These are phyloP conservation scores for Amanita jacksonii DNA, from an alignment of 768 basidiomycete species.

Conservation along the genomic window DNA sequence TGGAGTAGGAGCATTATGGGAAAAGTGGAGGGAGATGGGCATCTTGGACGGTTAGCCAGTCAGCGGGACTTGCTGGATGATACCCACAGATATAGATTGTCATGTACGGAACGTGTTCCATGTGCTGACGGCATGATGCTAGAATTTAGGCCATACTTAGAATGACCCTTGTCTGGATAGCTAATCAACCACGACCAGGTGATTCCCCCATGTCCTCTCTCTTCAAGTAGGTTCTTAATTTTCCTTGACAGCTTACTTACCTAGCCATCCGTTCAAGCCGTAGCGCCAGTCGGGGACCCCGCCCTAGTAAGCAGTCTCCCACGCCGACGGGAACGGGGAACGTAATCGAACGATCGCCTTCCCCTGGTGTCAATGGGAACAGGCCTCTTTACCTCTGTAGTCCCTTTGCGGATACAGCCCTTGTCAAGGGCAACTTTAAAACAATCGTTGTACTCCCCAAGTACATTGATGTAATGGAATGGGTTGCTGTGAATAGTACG, in stretches of 20 bases:
- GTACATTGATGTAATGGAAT: conserved; percentile 92
- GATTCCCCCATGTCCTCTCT: conserved; percentile 6
- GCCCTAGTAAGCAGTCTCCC: conserved; percentile 29
- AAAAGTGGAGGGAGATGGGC: conserved; percentile 89
- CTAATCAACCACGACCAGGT: not conserved
- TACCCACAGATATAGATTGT: not conserved
- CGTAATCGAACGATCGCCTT: conserved; percentile 24
- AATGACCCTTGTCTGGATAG: not conserved
- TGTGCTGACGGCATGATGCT: no score
- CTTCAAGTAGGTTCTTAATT: conserved; percentile 7
- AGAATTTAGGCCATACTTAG: not conserved
- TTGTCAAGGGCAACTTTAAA: conserved; percentile 98
- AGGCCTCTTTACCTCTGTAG: conserved; percentile 87
- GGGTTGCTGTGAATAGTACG: conserved; percentile 92
- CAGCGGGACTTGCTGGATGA: no score
- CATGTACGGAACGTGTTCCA: no score
- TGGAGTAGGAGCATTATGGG: conserved; percentile 75
- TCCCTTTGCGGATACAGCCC: conserved; percentile 89
- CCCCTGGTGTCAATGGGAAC: conserved; percentile 23
- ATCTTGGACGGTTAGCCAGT: conserved; percentile 43
- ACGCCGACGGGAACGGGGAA: conserved; percentile 20
- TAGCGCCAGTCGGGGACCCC: conserved; percentile 12
- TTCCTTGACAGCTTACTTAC: not conserved
- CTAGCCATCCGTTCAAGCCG: conserved; percentile 9
- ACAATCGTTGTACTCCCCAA: conserved; percentile 96